Conservation (phyloP, 768 basidiomycete genomes). For the Auricularia sp. region DNA sequence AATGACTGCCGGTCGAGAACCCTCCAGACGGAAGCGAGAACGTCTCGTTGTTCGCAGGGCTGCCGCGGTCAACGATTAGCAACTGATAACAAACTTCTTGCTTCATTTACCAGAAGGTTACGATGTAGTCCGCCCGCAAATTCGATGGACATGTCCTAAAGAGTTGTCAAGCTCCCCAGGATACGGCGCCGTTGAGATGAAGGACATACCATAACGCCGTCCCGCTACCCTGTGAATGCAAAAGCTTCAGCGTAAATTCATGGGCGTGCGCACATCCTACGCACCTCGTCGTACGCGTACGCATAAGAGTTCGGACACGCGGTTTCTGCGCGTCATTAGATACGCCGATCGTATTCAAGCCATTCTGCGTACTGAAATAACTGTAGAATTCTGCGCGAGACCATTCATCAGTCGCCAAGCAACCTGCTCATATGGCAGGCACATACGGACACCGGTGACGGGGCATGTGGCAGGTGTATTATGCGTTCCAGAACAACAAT, state of each 20-base stretch:
- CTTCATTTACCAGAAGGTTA: background rate
- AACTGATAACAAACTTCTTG: too few relatives aligned
- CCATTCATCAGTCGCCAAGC: too few relatives aligned
- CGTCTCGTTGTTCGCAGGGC: too few relatives aligned
- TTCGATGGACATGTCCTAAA: background rate
- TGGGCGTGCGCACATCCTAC: background rate
- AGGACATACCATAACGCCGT: background rate
- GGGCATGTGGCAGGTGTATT: conserved; percentile 49
- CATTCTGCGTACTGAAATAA: background rate
- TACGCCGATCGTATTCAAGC: background rate
- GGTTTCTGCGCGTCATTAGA: background rate
- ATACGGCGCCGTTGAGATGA: background rate
- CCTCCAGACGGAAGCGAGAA: too few relatives aligned
- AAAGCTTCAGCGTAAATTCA: background rate
- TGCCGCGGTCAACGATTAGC: too few relatives aligned
- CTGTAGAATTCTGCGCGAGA: background rate
- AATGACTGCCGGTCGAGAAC: too few relatives aligned
- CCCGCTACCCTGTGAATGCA: background rate
- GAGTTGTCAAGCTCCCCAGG: background rate
- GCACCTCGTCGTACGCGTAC: background rate
- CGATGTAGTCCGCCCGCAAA: background rate
- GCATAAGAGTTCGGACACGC: background rate
- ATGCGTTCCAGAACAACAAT: conserved; percentile 55
- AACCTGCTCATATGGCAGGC: background rate
- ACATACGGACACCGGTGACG: conserved; percentile 26